These are phyloP conservation scores for Phytopythium boreale DNA, from an alignment of 352 stramenopile genomes.

Conservation along the genomic window DNA sequence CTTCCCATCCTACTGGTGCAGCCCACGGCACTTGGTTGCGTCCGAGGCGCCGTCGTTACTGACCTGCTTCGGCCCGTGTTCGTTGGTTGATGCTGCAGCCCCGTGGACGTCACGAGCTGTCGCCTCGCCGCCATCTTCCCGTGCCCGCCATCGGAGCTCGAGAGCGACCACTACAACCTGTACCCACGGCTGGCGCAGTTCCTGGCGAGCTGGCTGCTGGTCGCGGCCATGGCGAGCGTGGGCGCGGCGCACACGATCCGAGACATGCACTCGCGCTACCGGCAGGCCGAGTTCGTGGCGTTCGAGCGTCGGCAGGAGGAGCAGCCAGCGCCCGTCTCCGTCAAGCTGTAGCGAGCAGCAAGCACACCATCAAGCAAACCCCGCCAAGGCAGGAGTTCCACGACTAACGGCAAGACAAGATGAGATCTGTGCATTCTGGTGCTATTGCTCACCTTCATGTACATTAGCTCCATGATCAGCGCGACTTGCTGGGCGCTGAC, in stretches of 20 bases:
- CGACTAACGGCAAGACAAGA: background rate
- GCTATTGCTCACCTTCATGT: background rate
- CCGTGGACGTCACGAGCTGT: conserved; percentile 26
- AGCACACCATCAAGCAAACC: background rate
- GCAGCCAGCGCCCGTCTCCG: conserved; percentile 7
- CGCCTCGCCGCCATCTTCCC: conserved; percentile 36
- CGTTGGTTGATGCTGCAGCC: conserved; percentile 18
- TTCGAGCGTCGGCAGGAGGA: conserved; percentile 26
- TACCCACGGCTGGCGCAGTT: conserved; percentile 34
- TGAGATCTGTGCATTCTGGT: background rate
- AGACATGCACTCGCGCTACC: conserved; percentile 35
- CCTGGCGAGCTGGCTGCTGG: conserved; percentile 38
- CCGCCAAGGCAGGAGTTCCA: background rate
- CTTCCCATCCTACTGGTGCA: conserved; percentile 45
- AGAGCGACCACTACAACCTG: conserved; percentile 35
- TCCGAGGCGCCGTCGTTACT: background rate
- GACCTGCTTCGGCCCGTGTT: background rate
- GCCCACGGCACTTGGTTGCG: background rate
- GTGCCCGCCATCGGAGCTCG: conserved; percentile 30
- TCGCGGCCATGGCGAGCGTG: conserved; percentile 40
- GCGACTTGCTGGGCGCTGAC: background rate
- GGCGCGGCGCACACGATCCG: conserved; percentile 32
- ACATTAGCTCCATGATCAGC: background rate
- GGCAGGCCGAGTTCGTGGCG: conserved; percentile 32
- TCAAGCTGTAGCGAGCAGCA: conserved; percentile 6